These are phyloP conservation scores for Hericium erinaceus DNA, from an alignment of 768 basidiomycete species.

Conservation along the genomic window DNA sequence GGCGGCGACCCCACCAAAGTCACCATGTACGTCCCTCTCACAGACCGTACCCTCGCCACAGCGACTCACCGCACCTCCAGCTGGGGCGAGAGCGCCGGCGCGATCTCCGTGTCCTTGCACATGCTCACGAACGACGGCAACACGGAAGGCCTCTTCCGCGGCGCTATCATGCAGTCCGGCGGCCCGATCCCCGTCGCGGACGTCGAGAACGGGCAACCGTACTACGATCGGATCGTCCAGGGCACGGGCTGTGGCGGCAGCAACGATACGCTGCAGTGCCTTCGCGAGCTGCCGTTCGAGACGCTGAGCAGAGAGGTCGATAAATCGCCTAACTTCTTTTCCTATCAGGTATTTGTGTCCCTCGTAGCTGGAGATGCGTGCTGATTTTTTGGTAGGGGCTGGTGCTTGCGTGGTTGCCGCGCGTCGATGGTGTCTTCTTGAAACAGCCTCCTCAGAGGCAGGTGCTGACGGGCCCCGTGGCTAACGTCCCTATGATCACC, in stretches of 20 bases:
- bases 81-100: constrained; percentile 48
- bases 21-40: constrained; percentile 33
- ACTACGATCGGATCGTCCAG: constrained; percentile 33
- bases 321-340: constrained; percentile 21
- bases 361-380: background rate
- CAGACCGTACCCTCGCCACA: background rate
- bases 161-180: constrained; percentile 37
- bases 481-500: constrained; percentile 16
- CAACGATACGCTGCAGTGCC: constrained; percentile 32
- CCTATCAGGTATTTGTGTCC: constrained; percentile 21
- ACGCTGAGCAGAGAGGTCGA: constrained; percentile 25
- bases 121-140: constrained; percentile 33
- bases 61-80: constrained; percentile 14
- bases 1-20: constrained; percentile 59
- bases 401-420: constrained; percentile 18
- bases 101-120: constrained; percentile 36
- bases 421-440: constrained; percentile 19
- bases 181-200: constrained; percentile 25
- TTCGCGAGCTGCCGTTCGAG: constrained; percentile 28
- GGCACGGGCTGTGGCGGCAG: constrained; percentile 27
- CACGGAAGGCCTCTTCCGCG: constrained; percentile 31
- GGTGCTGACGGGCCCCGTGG: constrained; percentile 12
- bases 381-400: constrained; percentile 11
- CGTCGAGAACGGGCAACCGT: constrained; percentile 20
- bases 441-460: constrained; percentile 14